Base-by-base conservation (phyloP, 148 eudicot species). In the Amaranthus hypochondriacus region DNA sequence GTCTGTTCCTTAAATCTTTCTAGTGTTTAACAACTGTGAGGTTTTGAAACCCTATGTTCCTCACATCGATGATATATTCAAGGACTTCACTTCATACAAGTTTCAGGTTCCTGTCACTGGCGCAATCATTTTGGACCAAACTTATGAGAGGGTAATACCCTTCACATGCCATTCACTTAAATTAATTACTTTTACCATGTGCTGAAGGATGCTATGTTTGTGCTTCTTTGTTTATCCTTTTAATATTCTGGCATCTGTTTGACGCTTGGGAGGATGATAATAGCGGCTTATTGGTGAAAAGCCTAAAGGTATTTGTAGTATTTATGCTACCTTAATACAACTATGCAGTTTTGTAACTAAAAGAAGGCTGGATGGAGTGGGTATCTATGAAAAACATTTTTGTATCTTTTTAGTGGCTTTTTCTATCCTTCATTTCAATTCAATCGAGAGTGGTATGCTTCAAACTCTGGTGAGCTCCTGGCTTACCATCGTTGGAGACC, bases 31-130 rank as follows among this genome's bases (percentile, higher is more conserved):
- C 82, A 90, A 85, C 56, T 96, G 99, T 76, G 99, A 96, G 83
- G 97, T 96, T 74, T 82, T 96, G 72, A 92, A 89, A 69, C 99
- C 99, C 48, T 96, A 96, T 83, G 94, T 90, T 64, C 87, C 94
- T 13, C 97, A 96, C 69, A 84, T 96, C 73, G 99, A 96, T 85
- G 97, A 96, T 79, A 96, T 96, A 77, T 96, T 96, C 75, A 96
- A 96, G 87, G 99, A 96, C 78, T 96, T 96, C 83, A 92, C 90
- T 49, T 96, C 99, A 9, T 96, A 96, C 89, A 96, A 96, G 86
- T 92, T 92, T 82, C 89, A 89, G 77, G 97, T 96, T 76, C 99
- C 99, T 59, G 99, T 96, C 51, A 96, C 99, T 3, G 99, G 99
- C 70, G 99, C 97, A 56, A 96, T 96, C 72, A 96, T 96, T 76